Percentiles rank a stretch among this genome's conserved stretches.
phyloP scores from a whole-genome alignment of 1,139 yeast genomes.

The Candida glucosophila region DNA sequence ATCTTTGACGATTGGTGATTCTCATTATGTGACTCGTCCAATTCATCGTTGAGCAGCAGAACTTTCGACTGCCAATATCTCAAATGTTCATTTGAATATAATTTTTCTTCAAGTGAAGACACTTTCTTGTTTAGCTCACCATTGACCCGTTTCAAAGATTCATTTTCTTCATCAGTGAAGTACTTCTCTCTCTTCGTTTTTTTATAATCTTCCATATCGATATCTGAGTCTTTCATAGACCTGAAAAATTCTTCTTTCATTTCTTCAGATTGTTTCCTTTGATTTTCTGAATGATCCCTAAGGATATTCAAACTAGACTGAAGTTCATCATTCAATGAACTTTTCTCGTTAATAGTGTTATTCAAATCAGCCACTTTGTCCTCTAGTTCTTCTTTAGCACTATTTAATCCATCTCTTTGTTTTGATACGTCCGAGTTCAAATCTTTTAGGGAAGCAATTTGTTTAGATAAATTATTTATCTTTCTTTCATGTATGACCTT shows the following conservation, averaged over 20 bases:
- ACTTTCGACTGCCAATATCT: conserved; percentile 38
- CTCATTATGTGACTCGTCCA: conserved; percentile 23
- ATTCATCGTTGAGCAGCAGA: conserved; percentile 18
- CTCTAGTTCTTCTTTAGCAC: no score
- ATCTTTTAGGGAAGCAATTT: conserved; percentile 42
- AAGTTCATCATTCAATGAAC: conserved; percentile 23
- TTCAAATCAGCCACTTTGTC: no score
- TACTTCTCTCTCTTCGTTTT: conserved; percentile 29
- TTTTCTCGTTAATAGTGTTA: conserved; percentile 36
- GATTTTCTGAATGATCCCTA: conserved; percentile 28
- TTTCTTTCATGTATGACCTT: conserved; percentile 35
- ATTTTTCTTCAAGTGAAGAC: conserved; percentile 28
- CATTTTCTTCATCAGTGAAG: conserved; percentile 35
- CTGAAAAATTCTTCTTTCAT: conserved; percentile 28
- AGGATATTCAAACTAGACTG: conserved; percentile 21
- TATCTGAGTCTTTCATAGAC: conserved; percentile 22
- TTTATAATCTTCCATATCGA: conserved; percentile 29
- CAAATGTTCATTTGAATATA: conserved; percentile 38
- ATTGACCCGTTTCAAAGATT: conserved; percentile 29
- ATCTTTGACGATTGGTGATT: conserved; percentile 24
- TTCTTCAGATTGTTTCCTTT: conserved; percentile 23
- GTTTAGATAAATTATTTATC: conserved; percentile 41
- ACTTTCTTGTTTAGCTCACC: conserved; percentile 26
- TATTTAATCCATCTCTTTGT: conserved; percentile 45
- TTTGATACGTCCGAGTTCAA: conserved; percentile 40